Percentiles rank a stretch among this genome's conserved stretches.
Evolutionary conservation across 345 rosid genomes (phyloP).

Genomic region (Lagerstroemia speciosa): DNA sequence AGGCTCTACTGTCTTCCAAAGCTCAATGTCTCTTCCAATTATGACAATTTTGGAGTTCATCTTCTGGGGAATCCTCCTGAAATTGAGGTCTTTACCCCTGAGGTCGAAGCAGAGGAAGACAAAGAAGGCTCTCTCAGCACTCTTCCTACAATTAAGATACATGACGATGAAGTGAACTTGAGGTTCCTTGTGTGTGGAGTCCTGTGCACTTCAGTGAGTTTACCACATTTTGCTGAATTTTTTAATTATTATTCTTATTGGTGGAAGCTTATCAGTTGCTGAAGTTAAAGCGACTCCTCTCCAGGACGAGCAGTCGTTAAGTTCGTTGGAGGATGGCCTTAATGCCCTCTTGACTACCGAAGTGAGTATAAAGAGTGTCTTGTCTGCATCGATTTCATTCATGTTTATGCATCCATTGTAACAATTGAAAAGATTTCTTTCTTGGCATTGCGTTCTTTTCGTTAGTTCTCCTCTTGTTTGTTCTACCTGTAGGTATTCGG

Average conservation of each 20-base stretch:
- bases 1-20: conserved; percentile 25
- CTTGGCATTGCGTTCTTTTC: background rate
- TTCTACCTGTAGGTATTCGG: background rate
- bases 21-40: conserved; percentile 13
- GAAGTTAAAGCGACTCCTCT: background rate
- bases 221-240: background rate
- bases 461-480: background rate
- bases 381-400: background rate
- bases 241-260: background rate
- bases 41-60: conserved; percentile 17
- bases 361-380: conserved; percentile 21
- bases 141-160: conserved; percentile 40
- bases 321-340: conserved; percentile 36
- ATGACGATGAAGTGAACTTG: conserved; percentile 37
- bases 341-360: conserved; percentile 40
- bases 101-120: conserved; percentile 24
- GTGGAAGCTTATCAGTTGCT: background rate
- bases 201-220: conserved; percentile 17
- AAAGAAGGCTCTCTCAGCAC: conserved; percentile 23
- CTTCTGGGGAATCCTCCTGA: conserved; percentile 34
- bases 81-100: conserved; percentile 25
- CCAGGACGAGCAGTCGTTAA: conserved; percentile 28
- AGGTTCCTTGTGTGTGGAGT: conserved; percentile 38
- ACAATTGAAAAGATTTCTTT: background rate
- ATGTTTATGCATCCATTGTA: background rate